A percentile compares a stretch with the other conserved stretches of the same genome.
Evolutionary conservation across 441 rosid genomes (phyloP).

Genomic region (Brassica balearica): DNA sequence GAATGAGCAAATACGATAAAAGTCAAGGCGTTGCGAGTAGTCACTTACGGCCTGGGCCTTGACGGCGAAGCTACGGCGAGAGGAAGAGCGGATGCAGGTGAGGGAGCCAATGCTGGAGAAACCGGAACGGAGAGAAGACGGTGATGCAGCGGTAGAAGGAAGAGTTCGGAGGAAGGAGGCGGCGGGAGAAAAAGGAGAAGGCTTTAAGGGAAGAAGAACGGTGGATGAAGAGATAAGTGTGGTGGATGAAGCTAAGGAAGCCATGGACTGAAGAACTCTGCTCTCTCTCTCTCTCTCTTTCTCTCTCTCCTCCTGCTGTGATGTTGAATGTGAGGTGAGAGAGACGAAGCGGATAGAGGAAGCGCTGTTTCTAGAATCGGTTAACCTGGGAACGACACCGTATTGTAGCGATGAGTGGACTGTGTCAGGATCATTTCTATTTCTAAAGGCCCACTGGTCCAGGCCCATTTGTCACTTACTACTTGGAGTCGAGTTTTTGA

Average conservation of each 20-base stretch:
- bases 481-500: background rate
- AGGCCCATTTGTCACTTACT: background rate
- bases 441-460: background rate
- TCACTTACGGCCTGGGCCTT: constrained; percentile 13
- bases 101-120: background rate
- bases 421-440: background rate
- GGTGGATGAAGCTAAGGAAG: constrained; percentile 13
- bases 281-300: background rate
- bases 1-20: background rate
- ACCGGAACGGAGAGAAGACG: background rate
- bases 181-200: constrained; percentile 3
- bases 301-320: background rate
- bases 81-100: background rate
- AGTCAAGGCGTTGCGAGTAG: background rate
- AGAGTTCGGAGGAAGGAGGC: constrained; percentile 11
- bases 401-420: background rate
- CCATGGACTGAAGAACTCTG: constrained; percentile 1
- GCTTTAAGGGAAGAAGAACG: background rate
- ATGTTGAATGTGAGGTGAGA: background rate
- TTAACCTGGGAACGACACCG: constrained; percentile 1
- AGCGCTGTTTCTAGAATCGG: background rate
- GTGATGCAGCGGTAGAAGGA: background rate
- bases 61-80: constrained; percentile 2
- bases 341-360: constrained; percentile 8
- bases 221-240: background rate